Evolutionary conservation across 208 protist species (phyloP), one percentile per base, ranked within the genome.

Genomic region (Crithidia fasciculata): DNA sequence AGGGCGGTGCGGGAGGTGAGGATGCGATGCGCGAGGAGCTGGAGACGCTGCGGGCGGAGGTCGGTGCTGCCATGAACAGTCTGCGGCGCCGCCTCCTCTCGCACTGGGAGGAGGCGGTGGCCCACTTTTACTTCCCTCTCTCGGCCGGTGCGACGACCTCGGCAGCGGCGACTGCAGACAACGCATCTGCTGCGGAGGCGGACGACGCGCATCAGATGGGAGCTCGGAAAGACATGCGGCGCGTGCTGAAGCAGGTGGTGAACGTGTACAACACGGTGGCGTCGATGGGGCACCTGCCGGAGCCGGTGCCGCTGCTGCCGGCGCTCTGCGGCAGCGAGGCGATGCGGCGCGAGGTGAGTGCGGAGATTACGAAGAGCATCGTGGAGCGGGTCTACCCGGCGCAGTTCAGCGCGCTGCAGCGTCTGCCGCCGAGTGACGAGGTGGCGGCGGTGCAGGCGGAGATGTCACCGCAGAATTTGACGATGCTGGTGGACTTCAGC

Each of bases 231-330:
- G 74, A 75, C 36, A 39, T 81, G 50, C 65, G 73, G n/a, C 59
- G 61, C 3, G 67, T 70, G 69, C 72, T 87, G 53, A 75, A 74
- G 47, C 57, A 78, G 64, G 56, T 88, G 4, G 54, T 81, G 61
- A 78, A 87, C 36, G 78, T 95, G 49, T 95, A 92, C 73, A 79
- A 74, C 66, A 69, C 64, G 59, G 63, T 92, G 18, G 90, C 87
- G 8, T 75, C 84, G 8, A 67, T 72, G 36, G 90, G 90, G 19
- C 45, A 58, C 40, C 67, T 91, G 37, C 86, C 85, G 15, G 47
- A 76, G 52, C 77, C 74, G 2, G 74, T 95, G 18, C 87, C 87
- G 57, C 65, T 91, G 37, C 60, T 95, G 65, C 39, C 47, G 16
- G 75, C 84, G n/a, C 19, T 95, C 19, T 57, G 61, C 45, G 74